Evolutionary conservation across 148 eudicot species (phyloP).

Genomic region (Cornus kousa): DNA sequence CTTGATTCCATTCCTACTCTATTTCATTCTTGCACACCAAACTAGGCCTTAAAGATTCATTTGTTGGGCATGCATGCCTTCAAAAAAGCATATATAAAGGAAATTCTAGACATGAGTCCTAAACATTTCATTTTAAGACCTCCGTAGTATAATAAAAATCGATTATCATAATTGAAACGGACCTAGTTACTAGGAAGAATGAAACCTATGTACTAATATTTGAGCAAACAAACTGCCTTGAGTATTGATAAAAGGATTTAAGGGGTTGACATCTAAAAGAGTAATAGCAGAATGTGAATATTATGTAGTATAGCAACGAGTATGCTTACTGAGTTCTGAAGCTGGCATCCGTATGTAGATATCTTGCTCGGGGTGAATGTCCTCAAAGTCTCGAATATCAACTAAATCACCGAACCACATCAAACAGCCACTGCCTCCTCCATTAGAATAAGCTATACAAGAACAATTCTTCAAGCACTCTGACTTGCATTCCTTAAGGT

Average conservation of each 20-base stretch:
- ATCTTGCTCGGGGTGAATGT: neutral
- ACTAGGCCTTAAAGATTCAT: neutral
- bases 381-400: conserved; percentile 1
- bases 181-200: too few relatives aligned
- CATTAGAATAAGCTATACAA: conserved; percentile 14
- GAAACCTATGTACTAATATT: neutral
- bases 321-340: conserved; percentile 1
- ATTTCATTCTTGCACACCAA: too few relatives aligned
- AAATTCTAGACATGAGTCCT: neutral
- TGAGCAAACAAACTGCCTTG: neutral
- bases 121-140: neutral
- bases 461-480: neutral
- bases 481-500: too few relatives aligned
- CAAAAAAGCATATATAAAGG: neutral
- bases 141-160: neutral
- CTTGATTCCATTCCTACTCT: too few relatives aligned
- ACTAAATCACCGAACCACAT: conserved; percentile 10
- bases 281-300: neutral
- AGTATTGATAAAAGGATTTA: neutral
- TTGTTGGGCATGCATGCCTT: neutral
- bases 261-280: neutral
- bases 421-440: conserved; percentile 12
- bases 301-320: neutral
- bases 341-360: neutral
- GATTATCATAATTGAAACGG: too few relatives aligned